Evolutionary conservation across 2,329 filamentous ascomycete species (phyloP).

Genomic region (Verticillium dahliae): DNA sequence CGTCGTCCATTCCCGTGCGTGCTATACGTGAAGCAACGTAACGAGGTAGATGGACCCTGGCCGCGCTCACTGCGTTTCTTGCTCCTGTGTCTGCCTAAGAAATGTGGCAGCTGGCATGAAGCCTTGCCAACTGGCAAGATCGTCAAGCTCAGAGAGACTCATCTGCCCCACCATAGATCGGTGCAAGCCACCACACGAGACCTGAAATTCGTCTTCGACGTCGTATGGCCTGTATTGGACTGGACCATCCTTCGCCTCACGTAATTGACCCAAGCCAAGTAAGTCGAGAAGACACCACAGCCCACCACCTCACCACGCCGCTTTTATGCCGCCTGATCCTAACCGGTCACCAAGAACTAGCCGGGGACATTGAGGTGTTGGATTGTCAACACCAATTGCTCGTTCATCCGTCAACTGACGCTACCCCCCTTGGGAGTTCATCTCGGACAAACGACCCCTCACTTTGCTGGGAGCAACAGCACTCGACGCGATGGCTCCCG

Average conservation of each 20-base stretch:
- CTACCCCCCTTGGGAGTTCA: background rate
- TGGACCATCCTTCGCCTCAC: background rate
- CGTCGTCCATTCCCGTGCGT: too few species aligned
- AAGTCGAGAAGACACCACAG: background rate
- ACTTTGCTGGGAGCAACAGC: slow-evolving; percentile 12
- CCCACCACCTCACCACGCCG: background rate
- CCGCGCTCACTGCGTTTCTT: too few species aligned
- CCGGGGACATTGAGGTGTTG: background rate
- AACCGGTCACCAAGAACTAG: background rate
- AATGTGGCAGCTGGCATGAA: background rate
- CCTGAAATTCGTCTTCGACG: background rate
- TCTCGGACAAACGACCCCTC: background rate
- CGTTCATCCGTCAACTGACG: background rate
- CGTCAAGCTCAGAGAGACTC: background rate
- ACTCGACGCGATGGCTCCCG: slow-evolving; percentile 29
- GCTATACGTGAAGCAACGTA: too few species aligned
- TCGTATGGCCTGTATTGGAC: background rate
- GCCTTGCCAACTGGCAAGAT: background rate
- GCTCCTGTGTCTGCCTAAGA: background rate
- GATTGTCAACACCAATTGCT: background rate
- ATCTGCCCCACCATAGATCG: background rate
- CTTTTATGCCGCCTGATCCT: background rate
- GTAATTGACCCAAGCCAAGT: background rate
- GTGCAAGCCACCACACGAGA: background rate
- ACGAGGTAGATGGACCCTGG: too few species aligned